Evolutionary conservation across 345 rosid species (phyloP).

Genomic region (Populus pruinosa): DNA sequence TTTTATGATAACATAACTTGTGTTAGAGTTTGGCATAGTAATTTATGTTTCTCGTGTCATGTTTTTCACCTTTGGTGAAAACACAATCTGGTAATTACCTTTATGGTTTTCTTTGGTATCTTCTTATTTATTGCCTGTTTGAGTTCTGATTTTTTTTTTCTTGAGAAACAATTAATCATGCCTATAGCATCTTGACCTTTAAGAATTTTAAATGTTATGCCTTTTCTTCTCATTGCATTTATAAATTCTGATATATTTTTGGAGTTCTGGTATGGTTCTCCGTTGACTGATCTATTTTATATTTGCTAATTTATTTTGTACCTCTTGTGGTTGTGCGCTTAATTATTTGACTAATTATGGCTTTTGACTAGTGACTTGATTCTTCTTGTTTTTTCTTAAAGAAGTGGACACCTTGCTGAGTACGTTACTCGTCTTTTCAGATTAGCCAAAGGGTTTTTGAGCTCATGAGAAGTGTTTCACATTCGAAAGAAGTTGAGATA

Average conservation of each 20-base stretch:
- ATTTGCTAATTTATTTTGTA: not conserved
- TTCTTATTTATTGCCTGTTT: not conserved
- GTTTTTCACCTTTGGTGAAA: not conserved
- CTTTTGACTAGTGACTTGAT: not conserved
- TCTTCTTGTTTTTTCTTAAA: not conserved
- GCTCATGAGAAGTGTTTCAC: conserved; percentile 48
- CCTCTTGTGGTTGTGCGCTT: not conserved
- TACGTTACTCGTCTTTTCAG: conserved; percentile 39
- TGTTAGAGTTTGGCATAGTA: too few relatives aligned
- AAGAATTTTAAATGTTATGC: not conserved
- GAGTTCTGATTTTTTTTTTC: not conserved
- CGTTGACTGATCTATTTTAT: not conserved
- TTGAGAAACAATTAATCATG: not conserved
- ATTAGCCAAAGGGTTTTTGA: conserved; percentile 83
- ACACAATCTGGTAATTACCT: not conserved
- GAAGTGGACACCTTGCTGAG: conserved; percentile 8
- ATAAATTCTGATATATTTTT: not conserved
- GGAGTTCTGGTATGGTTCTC: too few relatives aligned
- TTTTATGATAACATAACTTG: not conserved
- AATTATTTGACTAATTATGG: not conserved
- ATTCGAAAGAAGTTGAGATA: conserved; percentile 35
- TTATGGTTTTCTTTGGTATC: not conserved
- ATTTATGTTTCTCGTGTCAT: not conserved
- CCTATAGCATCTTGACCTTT: not conserved
- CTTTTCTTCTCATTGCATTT: not conserved